Conservation (phyloP, 1,284 basidiomycete species). For the Lentinula novae-zelandiae region DNA sequence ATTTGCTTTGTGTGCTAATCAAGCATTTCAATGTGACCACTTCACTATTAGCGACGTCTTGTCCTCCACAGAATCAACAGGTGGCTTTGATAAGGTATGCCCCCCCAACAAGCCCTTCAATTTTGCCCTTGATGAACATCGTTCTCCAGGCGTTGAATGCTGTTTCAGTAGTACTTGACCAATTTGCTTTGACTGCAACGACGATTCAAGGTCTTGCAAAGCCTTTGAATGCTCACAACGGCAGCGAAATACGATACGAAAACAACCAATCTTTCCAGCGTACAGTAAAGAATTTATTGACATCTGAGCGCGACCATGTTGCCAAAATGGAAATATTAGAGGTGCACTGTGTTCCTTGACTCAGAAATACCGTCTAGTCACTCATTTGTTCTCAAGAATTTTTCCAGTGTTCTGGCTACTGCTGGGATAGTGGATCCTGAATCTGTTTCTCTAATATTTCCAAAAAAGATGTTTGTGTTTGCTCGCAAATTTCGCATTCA, state of each 20-base stretch:
- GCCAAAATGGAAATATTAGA: conserved; percentile 6
- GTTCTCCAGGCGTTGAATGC: conserved; percentile 9
- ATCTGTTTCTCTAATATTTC: conserved; percentile 10
- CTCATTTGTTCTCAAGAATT: conserved; percentile 6
- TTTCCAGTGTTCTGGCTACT: background rate
- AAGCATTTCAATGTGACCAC: conserved; percentile 1
- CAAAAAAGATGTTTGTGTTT: conserved; percentile 15
- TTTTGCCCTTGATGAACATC: background rate
- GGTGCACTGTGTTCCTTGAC: background rate
- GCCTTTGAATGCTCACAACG: background rate
- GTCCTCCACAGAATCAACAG: background rate
- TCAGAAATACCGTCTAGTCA: background rate
- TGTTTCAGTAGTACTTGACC: conserved; percentile 8
- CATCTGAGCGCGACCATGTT: conserved; percentile 8
- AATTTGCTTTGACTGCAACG: background rate
- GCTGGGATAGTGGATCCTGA: background rate
- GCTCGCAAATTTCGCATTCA: conserved; percentile 13
- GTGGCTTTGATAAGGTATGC: conserved; percentile 10
- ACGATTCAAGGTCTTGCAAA: background rate
- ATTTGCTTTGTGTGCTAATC: conserved; percentile 9
- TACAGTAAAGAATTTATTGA: background rate
- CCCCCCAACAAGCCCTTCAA: background rate
- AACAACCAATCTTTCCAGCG: background rate
- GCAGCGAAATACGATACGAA: background rate
- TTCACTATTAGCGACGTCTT: conserved; percentile 9